These are phyloP conservation scores for Penicillium polonicum DNA, from an alignment of 2,329 filamentous ascomycete species.

Conservation along the genomic window DNA sequence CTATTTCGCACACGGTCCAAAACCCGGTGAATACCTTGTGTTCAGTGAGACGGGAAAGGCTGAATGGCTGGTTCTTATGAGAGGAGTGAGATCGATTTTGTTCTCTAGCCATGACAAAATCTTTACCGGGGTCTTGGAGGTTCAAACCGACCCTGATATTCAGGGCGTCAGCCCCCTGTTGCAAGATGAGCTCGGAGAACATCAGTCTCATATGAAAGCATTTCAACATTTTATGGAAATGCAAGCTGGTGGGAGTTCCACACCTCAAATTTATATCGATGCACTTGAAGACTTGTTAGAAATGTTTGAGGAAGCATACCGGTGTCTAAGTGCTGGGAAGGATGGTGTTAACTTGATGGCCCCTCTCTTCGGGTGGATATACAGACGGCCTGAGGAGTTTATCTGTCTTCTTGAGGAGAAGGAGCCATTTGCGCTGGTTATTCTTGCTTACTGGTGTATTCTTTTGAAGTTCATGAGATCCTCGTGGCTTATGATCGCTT, in stretches of 20 bases:
- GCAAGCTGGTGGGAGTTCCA: neutral
- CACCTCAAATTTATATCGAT: constrained; percentile 4
- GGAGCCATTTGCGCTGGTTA: constrained; percentile 27
- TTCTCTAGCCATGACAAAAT: constrained; percentile 18
- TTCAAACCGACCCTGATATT: neutral
- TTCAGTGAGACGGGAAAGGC: constrained; percentile 31
- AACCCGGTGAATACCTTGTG: constrained; percentile 33
- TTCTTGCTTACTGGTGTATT: constrained; percentile 35
- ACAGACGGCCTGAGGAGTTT: constrained; percentile 26
- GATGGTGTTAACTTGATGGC: constrained; percentile 25
- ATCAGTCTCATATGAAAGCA: constrained; percentile 14
- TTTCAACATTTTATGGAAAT: constrained; percentile 15
- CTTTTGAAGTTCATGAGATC: constrained; percentile 33
- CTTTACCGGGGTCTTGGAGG: constrained; percentile 28
- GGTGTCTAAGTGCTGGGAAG: constrained; percentile 7
- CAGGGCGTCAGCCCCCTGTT: constrained; percentile 12
- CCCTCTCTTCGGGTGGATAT: constrained; percentile 32
- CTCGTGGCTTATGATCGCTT: constrained; percentile 36
- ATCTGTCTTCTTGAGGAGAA: constrained; percentile 27
- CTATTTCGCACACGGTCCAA: constrained; percentile 36
- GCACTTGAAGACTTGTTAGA: constrained; percentile 16
- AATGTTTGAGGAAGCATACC: constrained; percentile 22
- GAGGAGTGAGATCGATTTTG: constrained; percentile 31
- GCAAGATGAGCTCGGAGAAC: constrained; percentile 16
- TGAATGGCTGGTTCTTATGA: constrained; percentile 36